Conservation (phyloP, 202 grass and related monocot genomes). For the Panicum hallii region DNA sequence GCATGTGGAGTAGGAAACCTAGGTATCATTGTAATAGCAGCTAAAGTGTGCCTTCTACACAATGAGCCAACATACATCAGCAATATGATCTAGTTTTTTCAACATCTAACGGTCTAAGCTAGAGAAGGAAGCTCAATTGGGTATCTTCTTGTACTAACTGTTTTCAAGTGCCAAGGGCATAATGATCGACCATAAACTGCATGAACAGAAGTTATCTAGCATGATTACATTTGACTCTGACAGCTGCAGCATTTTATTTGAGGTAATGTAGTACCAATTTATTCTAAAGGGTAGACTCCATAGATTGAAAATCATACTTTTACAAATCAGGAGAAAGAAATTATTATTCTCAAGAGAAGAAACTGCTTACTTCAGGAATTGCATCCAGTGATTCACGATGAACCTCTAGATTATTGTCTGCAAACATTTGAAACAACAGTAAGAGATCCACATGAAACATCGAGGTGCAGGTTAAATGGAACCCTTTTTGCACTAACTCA, state of each 20-base stretch:
- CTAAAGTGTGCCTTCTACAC: too few relatives aligned
- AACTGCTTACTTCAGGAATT: constrained; percentile 47
- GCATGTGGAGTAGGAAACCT: neutral
- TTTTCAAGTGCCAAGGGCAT: neutral
- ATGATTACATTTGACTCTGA: constrained; percentile 19
- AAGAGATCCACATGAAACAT: constrained; percentile 32
- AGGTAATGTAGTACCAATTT: constrained; percentile 33
- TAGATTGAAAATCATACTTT: constrained; percentile 9
- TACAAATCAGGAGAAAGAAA: constrained; percentile 7
- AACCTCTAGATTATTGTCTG: constrained; percentile 43
- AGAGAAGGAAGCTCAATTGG: neutral
- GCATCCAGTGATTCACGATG: constrained; percentile 24
- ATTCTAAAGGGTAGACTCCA: neutral
- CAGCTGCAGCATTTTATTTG: constrained; percentile 17
- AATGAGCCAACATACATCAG: neutral
- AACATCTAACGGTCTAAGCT: neutral
- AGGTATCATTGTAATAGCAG: neutral
- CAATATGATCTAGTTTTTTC: constrained; percentile 6
- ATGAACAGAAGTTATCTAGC: constrained; percentile 17
- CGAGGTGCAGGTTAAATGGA: neutral
- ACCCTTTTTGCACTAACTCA: neutral
- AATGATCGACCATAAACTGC: neutral
- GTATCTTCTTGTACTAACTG: neutral
- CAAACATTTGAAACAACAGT: constrained; percentile 40
- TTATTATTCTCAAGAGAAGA: constrained; percentile 31